Evolutionary conservation across 768 basidiomycete species (phyloP), one percentile per base, ranked within the genome.

Genomic region (Kwoniella europaea): DNA sequence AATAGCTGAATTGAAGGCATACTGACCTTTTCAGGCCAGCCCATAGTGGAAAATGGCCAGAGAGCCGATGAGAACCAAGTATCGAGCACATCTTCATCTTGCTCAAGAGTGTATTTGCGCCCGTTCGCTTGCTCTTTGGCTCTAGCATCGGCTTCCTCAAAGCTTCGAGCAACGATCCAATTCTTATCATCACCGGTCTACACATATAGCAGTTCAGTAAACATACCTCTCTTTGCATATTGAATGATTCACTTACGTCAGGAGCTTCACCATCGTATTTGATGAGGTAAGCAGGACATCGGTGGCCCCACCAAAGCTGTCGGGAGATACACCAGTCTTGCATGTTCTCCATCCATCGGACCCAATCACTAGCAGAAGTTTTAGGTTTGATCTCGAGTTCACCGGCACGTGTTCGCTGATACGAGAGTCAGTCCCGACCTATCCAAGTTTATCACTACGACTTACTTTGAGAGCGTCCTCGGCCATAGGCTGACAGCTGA

Each of bases 311-410:
- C 97, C 97, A 99, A 18, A 98, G 87, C 81, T 99, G 97, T 65
- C 97, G 91, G 2, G 97, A 98, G 79, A 98, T 91, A 85, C 97
- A 99, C 97, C 97, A 99, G 81, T 98, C 97, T 84, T 98, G 94
- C 70, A 97, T 93, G 74, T 88, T 89, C 74, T 94, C 93, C 46
- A 98, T 85, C 96, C 97, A 98, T 68, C 93, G 88, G 82, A 92
- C 94, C 95, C 94, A 98, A 52, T 99, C 96, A 55, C 88, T 89
- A 79, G 97, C 96, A 10, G 92, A 94, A 62, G 88, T 87, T 76
- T 92, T 92, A 2, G 96, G 97, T 9, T 86, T 84, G 70, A 98
- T 94, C 54, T 86, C 75, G 56, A 98, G 86, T 80, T 98, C 96
- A 27, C 96, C 96, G 0, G 91, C 91, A 56, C 87, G 86, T 4